Base-by-base conservation (phyloP, 371 early-diverging fungal species). In the Mucor indicus region DNA sequence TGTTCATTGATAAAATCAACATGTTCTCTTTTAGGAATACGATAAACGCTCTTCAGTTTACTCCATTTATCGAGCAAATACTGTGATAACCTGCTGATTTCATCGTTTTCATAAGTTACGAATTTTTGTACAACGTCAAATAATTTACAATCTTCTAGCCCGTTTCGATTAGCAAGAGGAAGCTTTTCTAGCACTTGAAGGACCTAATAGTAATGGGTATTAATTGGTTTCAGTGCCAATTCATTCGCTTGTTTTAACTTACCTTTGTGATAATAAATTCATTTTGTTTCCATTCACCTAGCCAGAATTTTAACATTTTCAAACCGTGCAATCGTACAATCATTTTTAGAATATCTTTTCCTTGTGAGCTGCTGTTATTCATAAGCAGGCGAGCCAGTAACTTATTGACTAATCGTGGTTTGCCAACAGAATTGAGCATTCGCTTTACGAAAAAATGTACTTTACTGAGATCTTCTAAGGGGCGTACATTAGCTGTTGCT, bases 401-500 rank as follows among this genome's bases (percentile, higher is more conserved):
- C 15, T 72, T 75, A 21, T 67, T 62, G 22, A 81, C 83, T 27
- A 77, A 54, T 19, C 70, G 64, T 2, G 75, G 58, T 35, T 84
- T 77, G 15, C 85, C 77, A 9, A 77, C 67, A 3, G 82, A 79
- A 41, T 79, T 74, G 16, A 84, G 57, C 83, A 86, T 84, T 17
- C 74, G 67, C 57, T 82, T 80, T 32, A 83, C 83, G 64, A 86
- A 79, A 36, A 78, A 65, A 54, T 80, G 66, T 32, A 83, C 79
- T 63, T 87, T 74, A 57, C 81, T 80, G 11, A 59, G 56, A 71
- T 69, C 57, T 54, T 70, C 53, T 49, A 64, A 45, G 61, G 79
- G 60, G 72, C 69, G 57, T 21, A 33, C 40, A 35, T 48, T 62
- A 45, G 64, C 60, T 43, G 45, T 46, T 21, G 30, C 15, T 25